Evolutionary conservation across 306 rosid species (phyloP).

Genomic region (Pterocarpus macrocarpus): DNA sequence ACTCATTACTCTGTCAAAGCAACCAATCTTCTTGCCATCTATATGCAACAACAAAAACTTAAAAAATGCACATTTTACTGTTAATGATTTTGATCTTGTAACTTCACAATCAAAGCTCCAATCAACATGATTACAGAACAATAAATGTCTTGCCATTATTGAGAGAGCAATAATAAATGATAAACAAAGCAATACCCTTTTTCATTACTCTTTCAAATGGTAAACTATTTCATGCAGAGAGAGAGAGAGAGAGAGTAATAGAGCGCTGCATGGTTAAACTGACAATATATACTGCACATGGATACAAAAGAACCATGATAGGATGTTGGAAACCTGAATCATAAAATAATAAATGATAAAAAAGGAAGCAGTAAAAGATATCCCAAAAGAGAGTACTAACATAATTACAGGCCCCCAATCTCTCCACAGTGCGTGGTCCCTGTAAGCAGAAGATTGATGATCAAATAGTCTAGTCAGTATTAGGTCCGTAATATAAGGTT

Average conservation of each 20-base stretch:
- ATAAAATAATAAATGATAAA: slow-evolving; percentile 31
- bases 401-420: slow-evolving; percentile 76
- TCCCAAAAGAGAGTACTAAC: slow-evolving; percentile 65
- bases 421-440: slow-evolving; percentile 70
- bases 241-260: neutral
- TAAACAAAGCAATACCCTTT: slow-evolving; percentile 4
- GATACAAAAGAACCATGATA: slow-evolving; percentile 36
- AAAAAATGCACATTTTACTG: slow-evolving; percentile 9
- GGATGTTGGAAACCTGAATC: slow-evolving; percentile 16
- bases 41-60: slow-evolving; percentile 31
- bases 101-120: slow-evolving; percentile 30
- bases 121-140: slow-evolving; percentile 25
- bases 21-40: slow-evolving; percentile 26
- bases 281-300: slow-evolving; percentile 17
- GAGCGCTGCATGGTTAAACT: slow-evolving; percentile 11
- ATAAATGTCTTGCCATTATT: slow-evolving; percentile 13
- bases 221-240: slow-evolving; percentile 18
- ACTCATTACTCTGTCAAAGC: neutral
- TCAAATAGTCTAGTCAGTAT: slow-evolving; percentile 35
- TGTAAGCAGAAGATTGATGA: slow-evolving; percentile 56
- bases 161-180: slow-evolving; percentile 20
- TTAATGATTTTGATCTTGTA: slow-evolving; percentile 17
- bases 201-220: slow-evolving; percentile 19
- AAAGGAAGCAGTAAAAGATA: slow-evolving; percentile 24
- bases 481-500: slow-evolving; percentile 32